These are phyloP conservation scores for Fragaria ananassa DNA, from an alignment of 306 rosid species.

Conservation along the genomic window DNA sequence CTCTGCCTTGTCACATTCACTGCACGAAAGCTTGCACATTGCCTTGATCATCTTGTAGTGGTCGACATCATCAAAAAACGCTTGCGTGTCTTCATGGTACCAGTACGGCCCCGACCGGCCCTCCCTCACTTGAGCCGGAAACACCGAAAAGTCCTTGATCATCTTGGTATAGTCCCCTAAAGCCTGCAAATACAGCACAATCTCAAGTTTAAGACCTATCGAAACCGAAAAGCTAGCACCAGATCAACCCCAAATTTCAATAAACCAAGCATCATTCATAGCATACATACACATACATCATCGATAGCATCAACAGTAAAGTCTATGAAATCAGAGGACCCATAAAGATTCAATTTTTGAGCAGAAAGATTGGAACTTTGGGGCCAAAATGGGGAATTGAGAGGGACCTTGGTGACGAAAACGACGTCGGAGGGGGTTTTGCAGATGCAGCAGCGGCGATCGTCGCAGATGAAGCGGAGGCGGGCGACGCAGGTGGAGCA, in stretches of 20 bases:
- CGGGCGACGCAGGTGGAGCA: conserved; percentile 95
- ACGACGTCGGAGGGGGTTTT: conserved; percentile 62
- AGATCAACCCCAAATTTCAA: too few relatives aligned
- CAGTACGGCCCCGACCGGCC: conserved; percentile 45
- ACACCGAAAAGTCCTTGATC: conserved; percentile 43
- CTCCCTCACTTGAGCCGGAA: conserved; percentile 44
- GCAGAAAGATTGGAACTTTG: background rate
- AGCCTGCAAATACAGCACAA: conserved; percentile 31
- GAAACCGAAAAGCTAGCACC: too few relatives aligned
- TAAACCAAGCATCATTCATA: background rate
- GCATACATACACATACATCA: background rate
- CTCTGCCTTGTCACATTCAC: conserved; percentile 78
- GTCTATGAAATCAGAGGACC: background rate
- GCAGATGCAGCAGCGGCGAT: conserved; percentile 88
- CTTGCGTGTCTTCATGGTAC: conserved; percentile 52
- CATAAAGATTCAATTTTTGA: background rate
- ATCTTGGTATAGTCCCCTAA: conserved; percentile 56
- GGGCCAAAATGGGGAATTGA: background rate
- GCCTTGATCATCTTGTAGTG: conserved; percentile 67
- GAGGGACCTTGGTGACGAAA: conserved; percentile 77
- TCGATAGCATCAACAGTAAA: background rate
- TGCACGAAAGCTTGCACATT: conserved; percentile 70
- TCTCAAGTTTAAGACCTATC: background rate
- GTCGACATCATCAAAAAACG: conserved; percentile 46
- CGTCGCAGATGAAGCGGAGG: conserved; percentile 91